A percentile compares a stretch with the other conserved stretches of the same genome.
Evolutionary conservation across 345 rosid species (phyloP).

Genomic region (Eucalyptus melliodora): DNA sequence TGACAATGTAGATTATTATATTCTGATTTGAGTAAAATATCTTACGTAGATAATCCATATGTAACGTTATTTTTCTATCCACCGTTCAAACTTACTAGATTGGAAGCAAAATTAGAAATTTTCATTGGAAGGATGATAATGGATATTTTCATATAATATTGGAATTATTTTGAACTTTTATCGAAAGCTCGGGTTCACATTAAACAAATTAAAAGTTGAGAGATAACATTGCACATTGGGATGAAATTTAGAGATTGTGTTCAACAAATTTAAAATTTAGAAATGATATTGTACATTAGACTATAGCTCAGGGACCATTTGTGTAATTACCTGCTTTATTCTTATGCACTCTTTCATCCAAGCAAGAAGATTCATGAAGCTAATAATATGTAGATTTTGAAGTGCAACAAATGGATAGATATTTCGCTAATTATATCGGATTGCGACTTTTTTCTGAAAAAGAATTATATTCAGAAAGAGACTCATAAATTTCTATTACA

Average conservation of each 20-base stretch:
- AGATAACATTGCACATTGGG: too few relatives aligned
- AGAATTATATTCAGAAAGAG: not conserved
- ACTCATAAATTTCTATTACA: too few relatives aligned
- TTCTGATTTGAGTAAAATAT: too few relatives aligned
- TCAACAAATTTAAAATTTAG: too few relatives aligned
- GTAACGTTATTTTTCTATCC: not conserved
- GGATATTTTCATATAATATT: not conserved
- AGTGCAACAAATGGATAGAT: not conserved
- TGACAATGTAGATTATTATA: not conserved
- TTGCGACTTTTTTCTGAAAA: not conserved
- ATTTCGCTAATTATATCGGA: too few relatives aligned
- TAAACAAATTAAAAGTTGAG: too few relatives aligned
- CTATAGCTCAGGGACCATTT: too few relatives aligned
- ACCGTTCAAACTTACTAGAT: not conserved
- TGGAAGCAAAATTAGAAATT: not conserved
- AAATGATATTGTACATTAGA: too few relatives aligned
- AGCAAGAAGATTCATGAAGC: not conserved
- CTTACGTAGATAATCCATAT: not conserved
- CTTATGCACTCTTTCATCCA: not conserved
- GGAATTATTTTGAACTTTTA: not conserved
- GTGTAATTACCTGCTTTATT: not conserved
- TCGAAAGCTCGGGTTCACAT: not conserved
- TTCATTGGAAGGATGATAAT: not conserved
- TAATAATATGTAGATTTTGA: not conserved
- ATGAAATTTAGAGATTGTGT: accelerated